A percentile compares a stretch with the other conserved stretches of the same genome.
phyloP scores from a whole-genome alignment of 345 rosid species.

The Crucihimalaya himalaica region DNA sequence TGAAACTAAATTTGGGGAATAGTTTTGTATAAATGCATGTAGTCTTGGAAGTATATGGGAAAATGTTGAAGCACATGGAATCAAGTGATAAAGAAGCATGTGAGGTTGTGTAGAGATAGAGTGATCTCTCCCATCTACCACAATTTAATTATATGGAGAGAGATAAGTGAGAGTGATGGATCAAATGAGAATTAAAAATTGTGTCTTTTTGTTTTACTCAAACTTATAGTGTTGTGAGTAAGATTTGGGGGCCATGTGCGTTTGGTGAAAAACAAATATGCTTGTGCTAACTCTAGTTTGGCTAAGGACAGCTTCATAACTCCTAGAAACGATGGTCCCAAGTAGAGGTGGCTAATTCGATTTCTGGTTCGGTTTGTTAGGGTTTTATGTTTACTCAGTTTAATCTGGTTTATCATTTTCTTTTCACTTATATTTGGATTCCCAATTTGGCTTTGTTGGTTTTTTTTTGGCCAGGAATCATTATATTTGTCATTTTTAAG shows the following conservation, averaged over 20 bases:
- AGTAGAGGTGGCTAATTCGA: not conserved
- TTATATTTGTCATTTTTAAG: too few species aligned
- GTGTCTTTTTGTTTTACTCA: conserved; percentile 25
- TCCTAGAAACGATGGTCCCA: conserved; percentile 4
- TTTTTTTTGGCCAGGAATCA: too few species aligned
- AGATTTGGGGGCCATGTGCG: conserved; percentile 37
- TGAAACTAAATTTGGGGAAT: conserved; percentile 11
- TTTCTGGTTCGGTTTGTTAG: not conserved
- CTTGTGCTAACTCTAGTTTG: conserved; percentile 24
- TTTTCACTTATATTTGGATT: too few species aligned
- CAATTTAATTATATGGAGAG: conserved; percentile 37
- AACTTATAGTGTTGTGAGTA: conserved; percentile 25
- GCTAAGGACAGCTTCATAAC: conserved; percentile 2
- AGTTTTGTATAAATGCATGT: conserved; percentile 12
- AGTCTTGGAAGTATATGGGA: conserved; percentile 34
- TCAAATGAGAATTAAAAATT: conserved; percentile 32
- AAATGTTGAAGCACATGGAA: conserved; percentile 34
- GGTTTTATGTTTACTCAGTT: too few species aligned
- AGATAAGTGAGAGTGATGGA: conserved; percentile 39
- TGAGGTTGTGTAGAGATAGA: conserved; percentile 42
- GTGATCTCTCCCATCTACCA: conserved; percentile 39
- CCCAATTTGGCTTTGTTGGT: too few species aligned
- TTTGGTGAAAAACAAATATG: conserved; percentile 21
- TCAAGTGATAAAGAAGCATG: conserved; percentile 42
- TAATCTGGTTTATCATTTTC: too few species aligned